Conservation (phyloP, 768 basidiomycete species). For the Amanita molliuscula region DNA sequence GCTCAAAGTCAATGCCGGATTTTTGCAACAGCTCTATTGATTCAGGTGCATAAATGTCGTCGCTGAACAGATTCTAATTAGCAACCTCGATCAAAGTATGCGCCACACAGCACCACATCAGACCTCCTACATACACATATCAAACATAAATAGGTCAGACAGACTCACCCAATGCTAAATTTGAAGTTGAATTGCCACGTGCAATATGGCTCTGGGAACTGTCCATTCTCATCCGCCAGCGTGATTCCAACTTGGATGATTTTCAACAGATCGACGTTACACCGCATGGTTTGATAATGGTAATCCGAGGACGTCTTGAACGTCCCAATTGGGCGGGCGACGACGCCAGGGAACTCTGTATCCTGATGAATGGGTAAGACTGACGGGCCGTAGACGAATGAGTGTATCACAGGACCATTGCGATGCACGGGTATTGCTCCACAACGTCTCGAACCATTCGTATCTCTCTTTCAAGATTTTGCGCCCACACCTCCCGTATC, state of each 20-base stretch:
- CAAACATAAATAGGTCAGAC: neutral
- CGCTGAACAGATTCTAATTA: slow-evolving; percentile 33
- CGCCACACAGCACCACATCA: too few species aligned
- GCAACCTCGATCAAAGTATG: neutral
- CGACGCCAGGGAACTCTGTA: slow-evolving; percentile 98
- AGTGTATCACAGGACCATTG: slow-evolving; percentile 57
- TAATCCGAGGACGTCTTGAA: slow-evolving; percentile 98
- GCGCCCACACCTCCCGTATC: slow-evolving; percentile 94
- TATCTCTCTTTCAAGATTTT: slow-evolving; percentile 91
- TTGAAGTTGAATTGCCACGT: slow-evolving; percentile 99
- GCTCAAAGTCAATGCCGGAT: slow-evolving; percentile 91
- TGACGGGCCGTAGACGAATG: slow-evolving; percentile 11
- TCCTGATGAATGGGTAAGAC: slow-evolving; percentile 47
- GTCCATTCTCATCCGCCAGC: slow-evolving; percentile 87
- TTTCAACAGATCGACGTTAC: slow-evolving; percentile 96
- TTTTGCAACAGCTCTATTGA: slow-evolving; percentile 91
- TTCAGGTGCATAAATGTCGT: slow-evolving; percentile 99
- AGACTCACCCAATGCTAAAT: slow-evolving; percentile 74
- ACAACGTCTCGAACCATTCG: slow-evolving; percentile 76
- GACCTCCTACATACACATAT: too few species aligned
- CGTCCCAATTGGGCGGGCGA: slow-evolving; percentile 90
- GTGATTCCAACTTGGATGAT: slow-evolving; percentile 98
- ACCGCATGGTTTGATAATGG: slow-evolving; percentile 99
- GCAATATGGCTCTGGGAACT: slow-evolving; percentile 79
- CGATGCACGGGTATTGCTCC: slow-evolving; percentile 87